These are phyloP conservation scores for Solanum tarijense DNA, from an alignment of 257 asterid species.

Conservation along the genomic window DNA sequence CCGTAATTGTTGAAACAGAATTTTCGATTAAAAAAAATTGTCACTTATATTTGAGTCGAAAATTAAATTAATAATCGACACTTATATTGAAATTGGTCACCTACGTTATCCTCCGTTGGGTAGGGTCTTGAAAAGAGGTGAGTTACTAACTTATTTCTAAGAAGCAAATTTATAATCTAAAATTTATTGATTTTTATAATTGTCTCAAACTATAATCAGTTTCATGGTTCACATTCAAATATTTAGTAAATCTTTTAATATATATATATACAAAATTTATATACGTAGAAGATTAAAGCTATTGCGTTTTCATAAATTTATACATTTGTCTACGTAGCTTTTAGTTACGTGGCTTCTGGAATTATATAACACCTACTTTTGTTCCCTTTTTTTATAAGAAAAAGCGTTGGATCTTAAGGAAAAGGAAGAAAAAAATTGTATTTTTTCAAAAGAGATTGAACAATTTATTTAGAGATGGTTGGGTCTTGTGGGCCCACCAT, in stretches of 20 bases:
- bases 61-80: background rate
- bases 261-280: background rate
- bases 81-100: background rate
- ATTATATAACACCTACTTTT: background rate
- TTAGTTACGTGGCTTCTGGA: background rate
- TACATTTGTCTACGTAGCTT: background rate
- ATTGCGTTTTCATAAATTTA: background rate
- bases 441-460: background rate
- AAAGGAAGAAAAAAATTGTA: background rate
- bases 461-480: background rate
- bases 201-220: too few species aligned
- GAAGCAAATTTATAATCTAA: too few species aligned
- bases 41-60: background rate
- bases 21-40: too few species aligned
- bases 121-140: too few species aligned
- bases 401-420: background rate
- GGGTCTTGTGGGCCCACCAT: background rate
- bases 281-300: background rate
- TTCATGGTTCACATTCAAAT: fast-evolving
- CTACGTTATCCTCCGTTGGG: background rate
- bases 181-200: too few species aligned
- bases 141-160: too few species aligned
- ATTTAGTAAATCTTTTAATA: background rate
- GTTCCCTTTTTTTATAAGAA: background rate
- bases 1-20: background rate